Evolutionary conservation across 495 filamentous ascomycete species (phyloP), one percentile per base, ranked within the genome.

Genomic region (Lasiosphaeris hirsuta): DNA sequence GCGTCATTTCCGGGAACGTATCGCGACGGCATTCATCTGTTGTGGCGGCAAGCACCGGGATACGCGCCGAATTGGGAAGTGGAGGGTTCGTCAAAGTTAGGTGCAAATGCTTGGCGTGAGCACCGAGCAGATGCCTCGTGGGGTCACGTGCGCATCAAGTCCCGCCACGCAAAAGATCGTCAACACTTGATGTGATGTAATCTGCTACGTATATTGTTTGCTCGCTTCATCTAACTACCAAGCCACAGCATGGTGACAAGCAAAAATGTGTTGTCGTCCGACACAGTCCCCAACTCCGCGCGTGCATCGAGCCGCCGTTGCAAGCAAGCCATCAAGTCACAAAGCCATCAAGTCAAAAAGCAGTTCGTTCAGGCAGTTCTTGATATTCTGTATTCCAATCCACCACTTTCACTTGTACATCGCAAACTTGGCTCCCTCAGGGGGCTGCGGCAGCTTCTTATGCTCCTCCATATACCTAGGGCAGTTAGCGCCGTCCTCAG

Each of bases 361-460:
- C 15, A 19, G 11, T 10, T 42, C 23, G 7, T 34, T 2, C 6
- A 10, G 18, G 18, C 2, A 15, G 2, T 23, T n/a, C 9, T 33
- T 3, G 19, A 5, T 13, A 13, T 41, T 44, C 39, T 10, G 19
- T 38, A n/a, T 23, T 41, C 10, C 17, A 33, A 14, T 42, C 18
- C 36, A 33, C 5, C 48, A 11, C 38, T 30, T 5, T 60, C 46
- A 64, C 53, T 64, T 64, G 56, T 71, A 72, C 3, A 69, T 67
- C 14, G 63, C 53, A 68, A 87, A 97, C 54, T 83, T 90, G 45
- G 87, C 84, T 43, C 92, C 92, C 74, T 98, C 94, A 3, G 90
- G 79, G 51, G 95, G 94, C 69, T 98, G 94, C 11, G 90, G 87
- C 10, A 97, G 83, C 75, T 97, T 97, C 82, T 96, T 96, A 74